Evolutionary conservation across 208 protist genomes (phyloP).

Genomic region (Wallacemonas sp.): DNA sequence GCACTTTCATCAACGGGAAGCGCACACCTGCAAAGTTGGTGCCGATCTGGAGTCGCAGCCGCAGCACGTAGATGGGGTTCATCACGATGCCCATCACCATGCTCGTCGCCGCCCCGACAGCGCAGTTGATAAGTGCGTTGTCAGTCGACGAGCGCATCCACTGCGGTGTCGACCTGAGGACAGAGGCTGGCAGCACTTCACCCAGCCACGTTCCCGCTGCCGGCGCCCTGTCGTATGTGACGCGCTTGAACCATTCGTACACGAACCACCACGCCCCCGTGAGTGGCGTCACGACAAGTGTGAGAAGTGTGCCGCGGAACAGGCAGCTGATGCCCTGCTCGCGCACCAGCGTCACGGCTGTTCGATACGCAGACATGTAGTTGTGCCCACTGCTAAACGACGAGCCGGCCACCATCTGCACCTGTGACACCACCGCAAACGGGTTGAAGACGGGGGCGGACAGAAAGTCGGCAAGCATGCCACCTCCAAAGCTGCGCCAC

Average conservation of each 20-base stretch:
- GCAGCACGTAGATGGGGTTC: slow-evolving; percentile 85
- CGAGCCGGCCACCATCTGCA: slow-evolving; percentile 83
- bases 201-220: slow-evolving; percentile 22
- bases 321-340: slow-evolving; percentile 63
- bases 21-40: slow-evolving; percentile 33
- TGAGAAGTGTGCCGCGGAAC: slow-evolving; percentile 75
- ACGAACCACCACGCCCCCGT: slow-evolving; percentile 84
- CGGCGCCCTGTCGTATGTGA: slow-evolving; percentile 43
- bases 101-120: slow-evolving; percentile 59
- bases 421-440: slow-evolving; percentile 79
- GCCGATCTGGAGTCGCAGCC: slow-evolving; percentile 64
- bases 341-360: slow-evolving; percentile 49
- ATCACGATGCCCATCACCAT: slow-evolving; percentile 63
- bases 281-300: slow-evolving; percentile 65
- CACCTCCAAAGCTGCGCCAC: slow-evolving; percentile 73
- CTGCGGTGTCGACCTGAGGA: slow-evolving; percentile 32
- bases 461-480: slow-evolving; percentile 61
- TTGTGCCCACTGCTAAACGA: slow-evolving; percentile 58
- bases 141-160: slow-evolving; percentile 65
- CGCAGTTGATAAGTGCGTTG: slow-evolving; percentile 72
- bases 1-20: slow-evolving; percentile 47
- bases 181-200: slow-evolving; percentile 18
- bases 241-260: slow-evolving; percentile 75
- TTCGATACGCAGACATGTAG: slow-evolving; percentile 71
- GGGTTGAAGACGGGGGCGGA: slow-evolving; percentile 83